Conservation (phyloP, 805 yeast species). For the Wickerhamomyces strasburgensis region DNA sequence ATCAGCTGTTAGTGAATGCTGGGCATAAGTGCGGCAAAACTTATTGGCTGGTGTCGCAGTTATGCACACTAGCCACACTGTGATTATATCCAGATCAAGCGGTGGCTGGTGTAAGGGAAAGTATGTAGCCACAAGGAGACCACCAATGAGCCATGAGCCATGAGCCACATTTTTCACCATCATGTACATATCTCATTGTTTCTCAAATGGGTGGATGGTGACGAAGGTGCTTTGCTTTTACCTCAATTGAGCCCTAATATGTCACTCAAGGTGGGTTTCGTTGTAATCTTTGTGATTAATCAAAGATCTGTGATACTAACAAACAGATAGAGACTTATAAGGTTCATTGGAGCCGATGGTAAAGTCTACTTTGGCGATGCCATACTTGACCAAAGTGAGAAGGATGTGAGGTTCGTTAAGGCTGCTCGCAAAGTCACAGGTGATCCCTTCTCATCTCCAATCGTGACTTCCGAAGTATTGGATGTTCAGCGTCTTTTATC, state of each 20-base stretch:
- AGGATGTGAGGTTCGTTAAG: constrained; percentile 34
- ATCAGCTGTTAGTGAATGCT: constrained; percentile 7
- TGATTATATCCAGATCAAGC: too few species aligned
- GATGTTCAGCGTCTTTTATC: constrained; percentile 33
- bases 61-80: constrained; percentile 1
- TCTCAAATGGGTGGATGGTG: too few species aligned
- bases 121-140: too few species aligned
- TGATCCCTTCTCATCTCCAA: constrained; percentile 34
- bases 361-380: constrained; percentile 45
- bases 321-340: constrained; percentile 27
- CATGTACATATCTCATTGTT: too few species aligned
- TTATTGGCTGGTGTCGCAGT: neutral
- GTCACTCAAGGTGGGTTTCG: neutral
- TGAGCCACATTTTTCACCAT: neutral
- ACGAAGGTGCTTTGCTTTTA: too few species aligned
- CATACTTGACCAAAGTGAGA: constrained; percentile 29
- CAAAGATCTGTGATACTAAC: neutral
- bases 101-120: too few species aligned
- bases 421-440: constrained; percentile 43
- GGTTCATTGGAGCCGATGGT: constrained; percentile 44
- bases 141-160: too few species aligned
- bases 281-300: too few species aligned
- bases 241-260: too few species aligned
- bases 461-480: constrained; percentile 31
- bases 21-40: constrained; percentile 2